Conservation (phyloP, 805 yeast species). For the Myxozyma sirexii region DNA sequence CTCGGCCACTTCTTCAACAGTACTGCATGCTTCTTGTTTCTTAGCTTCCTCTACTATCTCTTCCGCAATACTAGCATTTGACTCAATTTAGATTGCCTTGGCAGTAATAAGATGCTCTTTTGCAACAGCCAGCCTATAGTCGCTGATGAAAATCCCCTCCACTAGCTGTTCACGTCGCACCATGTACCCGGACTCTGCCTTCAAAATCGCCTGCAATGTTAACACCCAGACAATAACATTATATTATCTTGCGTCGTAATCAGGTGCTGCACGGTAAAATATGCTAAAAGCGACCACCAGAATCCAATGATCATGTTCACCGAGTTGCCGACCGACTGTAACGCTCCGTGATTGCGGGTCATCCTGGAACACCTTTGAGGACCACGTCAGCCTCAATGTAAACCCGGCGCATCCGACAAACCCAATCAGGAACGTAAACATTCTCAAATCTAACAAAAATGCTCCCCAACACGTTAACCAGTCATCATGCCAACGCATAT, state of each 20-base stretch:
- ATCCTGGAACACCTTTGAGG: constrained; percentile 12
- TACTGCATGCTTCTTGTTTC: too few species aligned
- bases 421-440: constrained; percentile 21
- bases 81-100: too few species aligned
- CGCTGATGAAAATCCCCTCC: constrained; percentile 2
- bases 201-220: neutral
- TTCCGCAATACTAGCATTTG: too few species aligned
- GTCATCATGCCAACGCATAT: constrained; percentile 40
- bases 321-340: constrained; percentile 14
- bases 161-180: neutral
- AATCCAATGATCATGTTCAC: constrained; percentile 37
- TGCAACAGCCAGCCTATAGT: constrained; percentile 13
- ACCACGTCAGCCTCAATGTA: constrained; percentile 17
- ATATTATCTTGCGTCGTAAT: constrained; percentile 43
- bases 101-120: neutral
- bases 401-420: constrained; percentile 9
- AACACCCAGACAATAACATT: constrained; percentile 30
- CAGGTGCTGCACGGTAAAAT: constrained; percentile 44
- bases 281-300: constrained; percentile 43
- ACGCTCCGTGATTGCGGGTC: constrained; percentile 16
- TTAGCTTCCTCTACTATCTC: too few species aligned
- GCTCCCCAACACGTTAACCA: too few species aligned
- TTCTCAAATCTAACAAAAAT: constrained; percentile 44
- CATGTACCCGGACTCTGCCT: neutral
- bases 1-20: too few species aligned